Evolutionary conservation across 2,329 filamentous ascomycete genomes (phyloP), one percentile per base, ranked within the genome.

Genomic region (Pseudogymnoascus sp.): DNA sequence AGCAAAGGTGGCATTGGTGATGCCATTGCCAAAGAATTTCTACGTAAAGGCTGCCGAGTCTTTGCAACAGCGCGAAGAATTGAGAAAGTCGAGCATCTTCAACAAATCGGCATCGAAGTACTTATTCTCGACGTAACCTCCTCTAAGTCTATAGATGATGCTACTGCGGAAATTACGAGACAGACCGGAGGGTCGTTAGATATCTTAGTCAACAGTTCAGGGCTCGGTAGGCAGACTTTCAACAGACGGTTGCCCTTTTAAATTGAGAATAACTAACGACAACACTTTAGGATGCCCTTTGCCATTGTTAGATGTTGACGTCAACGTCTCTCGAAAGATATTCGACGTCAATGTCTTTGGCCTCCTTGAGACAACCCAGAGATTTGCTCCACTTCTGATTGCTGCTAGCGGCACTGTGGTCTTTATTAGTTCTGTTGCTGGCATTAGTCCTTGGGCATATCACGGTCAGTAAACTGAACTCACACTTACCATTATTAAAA

Each of bases 141-240:
- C 33, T 37, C 68, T 5, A 66, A 67, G 1, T 78, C 75, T 1
- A 75, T 81, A 63, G 62, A 66, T 28, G 3, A 35, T 26, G 72
- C 73, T 2, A 73, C 75, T 35, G 69, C 69, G 5, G 63, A 69
- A 11, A 71, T 80, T 24, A 63, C 68, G 4, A 62, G 62, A 8
- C 66, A 70, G 7, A 75, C 75, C 0, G 75, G 72, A 24, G 75
- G 75, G 12, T 73, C 65, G 14, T 71, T 80, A 11, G 75, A 79
- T 63, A 70, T 78, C 26, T 73, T 80, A 2, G 70, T 80, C 56
- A 81, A 81, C 66, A 81, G 80, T 68, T 75, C 78, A 6, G 78
- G 76, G 12, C 66, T 69, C 41, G 72, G 22, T 68, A 63, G 24
- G 43, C 14, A 26, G 24, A 28, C 41, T 50, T 50, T 28, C 22